Evolutionary conservation across 441 rosid species (phyloP).

Genomic region (Brassica balearica): DNA sequence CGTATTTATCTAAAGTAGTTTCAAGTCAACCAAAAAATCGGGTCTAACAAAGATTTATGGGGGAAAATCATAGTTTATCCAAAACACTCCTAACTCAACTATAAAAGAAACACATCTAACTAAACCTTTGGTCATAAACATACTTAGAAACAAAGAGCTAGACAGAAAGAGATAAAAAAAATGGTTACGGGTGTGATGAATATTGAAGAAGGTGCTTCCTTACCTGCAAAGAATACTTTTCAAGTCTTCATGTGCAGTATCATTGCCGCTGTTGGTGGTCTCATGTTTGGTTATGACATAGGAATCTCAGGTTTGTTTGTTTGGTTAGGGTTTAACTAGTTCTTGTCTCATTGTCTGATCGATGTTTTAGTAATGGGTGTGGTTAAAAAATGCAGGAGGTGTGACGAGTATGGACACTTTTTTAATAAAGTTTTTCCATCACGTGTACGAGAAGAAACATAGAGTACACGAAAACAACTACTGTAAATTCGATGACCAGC

Average conservation of each 20-base stretch:
- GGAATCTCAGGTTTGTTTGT: constrained; percentile 80
- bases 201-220: constrained; percentile 29
- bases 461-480: constrained; percentile 78
- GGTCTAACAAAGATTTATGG: neutral
- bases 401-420: constrained; percentile 85
- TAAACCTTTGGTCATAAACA: neutral
- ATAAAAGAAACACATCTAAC: constrained; percentile 20
- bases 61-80: constrained; percentile 4
- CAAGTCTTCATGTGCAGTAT: constrained; percentile 42
- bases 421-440: constrained; percentile 64
- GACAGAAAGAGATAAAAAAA: neutral
- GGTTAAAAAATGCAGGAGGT: constrained; percentile 41
- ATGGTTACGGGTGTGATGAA: constrained; percentile 19
- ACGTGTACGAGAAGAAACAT: constrained; percentile 65
- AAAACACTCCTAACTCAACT: constrained; percentile 1
- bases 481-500: constrained; percentile 81
- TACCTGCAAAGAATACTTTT: constrained; percentile 27
- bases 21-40: neutral
- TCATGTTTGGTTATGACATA: constrained; percentile 87
- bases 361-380: constrained; percentile 1
- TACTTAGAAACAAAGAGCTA: neutral
- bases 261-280: constrained; percentile 83
- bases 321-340: neutral
- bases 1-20: neutral
- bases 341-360: neutral